Percentiles rank a stretch among this genome's conserved stretches.
Evolutionary conservation across 129 eudicot species (phyloP).

Genomic region (Tagetes patula): DNA sequence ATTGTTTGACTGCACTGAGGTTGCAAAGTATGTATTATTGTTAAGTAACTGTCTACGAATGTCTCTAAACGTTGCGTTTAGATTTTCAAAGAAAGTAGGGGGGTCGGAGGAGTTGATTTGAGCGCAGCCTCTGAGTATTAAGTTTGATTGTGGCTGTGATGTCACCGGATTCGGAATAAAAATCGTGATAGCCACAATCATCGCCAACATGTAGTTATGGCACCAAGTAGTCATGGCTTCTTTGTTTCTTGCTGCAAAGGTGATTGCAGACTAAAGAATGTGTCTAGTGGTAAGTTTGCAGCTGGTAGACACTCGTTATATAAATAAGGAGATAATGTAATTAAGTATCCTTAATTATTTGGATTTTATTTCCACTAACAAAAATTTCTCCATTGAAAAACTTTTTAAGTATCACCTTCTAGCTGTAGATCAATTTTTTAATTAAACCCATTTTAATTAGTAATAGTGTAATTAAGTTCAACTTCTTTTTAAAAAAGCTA

Average conservation of each 20-base stretch:
- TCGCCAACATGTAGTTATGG: neutral
- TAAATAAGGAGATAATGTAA: neutral
- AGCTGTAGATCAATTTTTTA: too few species aligned
- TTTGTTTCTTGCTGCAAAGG: neutral
- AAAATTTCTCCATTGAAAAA: too few species aligned
- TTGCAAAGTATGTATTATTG: slow-evolving; percentile 46
- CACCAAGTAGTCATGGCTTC: slow-evolving; percentile 11
- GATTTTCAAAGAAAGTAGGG: slow-evolving; percentile 42
- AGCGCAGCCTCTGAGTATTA: slow-evolving; percentile 56
- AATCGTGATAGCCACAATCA: slow-evolving; percentile 18
- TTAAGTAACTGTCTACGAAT: slow-evolving; percentile 40
- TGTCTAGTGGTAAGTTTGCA: slow-evolving; percentile 15
- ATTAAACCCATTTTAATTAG: too few species aligned
- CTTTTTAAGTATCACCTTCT: too few species aligned
- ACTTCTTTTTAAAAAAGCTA: too few species aligned
- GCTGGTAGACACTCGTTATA: neutral
- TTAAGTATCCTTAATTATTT: too few species aligned
- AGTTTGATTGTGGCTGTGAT: slow-evolving; percentile 55
- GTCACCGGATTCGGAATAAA: slow-evolving; percentile 29
- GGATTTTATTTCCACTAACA: too few species aligned
- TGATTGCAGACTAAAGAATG: slow-evolving; percentile 15
- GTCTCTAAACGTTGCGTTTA: slow-evolving; percentile 49
- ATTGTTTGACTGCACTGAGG: slow-evolving; percentile 53
- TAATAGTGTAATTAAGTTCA: too few species aligned
- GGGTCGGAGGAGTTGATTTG: slow-evolving; percentile 44